phyloP scores from a whole-genome alignment of 2,329 filamentous ascomycete genomes.

The Alternaria solani region DNA sequence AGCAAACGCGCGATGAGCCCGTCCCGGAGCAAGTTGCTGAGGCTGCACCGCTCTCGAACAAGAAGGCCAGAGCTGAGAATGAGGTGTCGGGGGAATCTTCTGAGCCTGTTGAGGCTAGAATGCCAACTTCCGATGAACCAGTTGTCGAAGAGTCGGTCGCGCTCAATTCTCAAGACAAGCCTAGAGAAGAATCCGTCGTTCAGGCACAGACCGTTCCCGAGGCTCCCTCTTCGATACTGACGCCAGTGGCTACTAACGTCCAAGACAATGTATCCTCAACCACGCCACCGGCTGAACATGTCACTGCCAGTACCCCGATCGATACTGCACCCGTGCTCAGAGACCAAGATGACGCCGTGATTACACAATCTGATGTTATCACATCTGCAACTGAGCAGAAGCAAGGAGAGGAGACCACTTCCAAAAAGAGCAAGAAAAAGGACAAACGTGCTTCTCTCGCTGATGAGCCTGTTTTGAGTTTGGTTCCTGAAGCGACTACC shows the following conservation, averaged over 20 bases:
- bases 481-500: not conserved
- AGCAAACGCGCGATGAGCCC: not conserved
- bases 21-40: not conserved
- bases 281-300: not conserved
- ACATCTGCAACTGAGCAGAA: slow-evolving; percentile 5
- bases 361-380: not conserved
- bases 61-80: slow-evolving; percentile 25
- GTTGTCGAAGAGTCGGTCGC: not conserved
- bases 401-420: slow-evolving; percentile 11
- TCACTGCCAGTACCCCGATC: not conserved
- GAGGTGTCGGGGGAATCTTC: slow-evolving; percentile 7
- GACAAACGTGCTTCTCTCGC: slow-evolving; percentile 19
- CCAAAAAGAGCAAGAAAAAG: slow-evolving; percentile 36
- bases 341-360: not conserved
- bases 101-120: slow-evolving; percentile 14
- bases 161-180: not conserved
- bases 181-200: slow-evolving; percentile 5
- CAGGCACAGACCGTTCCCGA: not conserved
- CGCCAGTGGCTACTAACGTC: slow-evolving; percentile 4
- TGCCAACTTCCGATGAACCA: not conserved
- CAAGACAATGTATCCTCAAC: slow-evolving; percentile 2
- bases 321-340: not conserved
- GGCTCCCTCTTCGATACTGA: slow-evolving; percentile 5
- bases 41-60: slow-evolving; percentile 25
- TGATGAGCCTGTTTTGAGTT: slow-evolving; percentile 11